Conservation (phyloP, 2,329 filamentous ascomycete genomes). For the Sphaerostilbella broomeana region DNA sequence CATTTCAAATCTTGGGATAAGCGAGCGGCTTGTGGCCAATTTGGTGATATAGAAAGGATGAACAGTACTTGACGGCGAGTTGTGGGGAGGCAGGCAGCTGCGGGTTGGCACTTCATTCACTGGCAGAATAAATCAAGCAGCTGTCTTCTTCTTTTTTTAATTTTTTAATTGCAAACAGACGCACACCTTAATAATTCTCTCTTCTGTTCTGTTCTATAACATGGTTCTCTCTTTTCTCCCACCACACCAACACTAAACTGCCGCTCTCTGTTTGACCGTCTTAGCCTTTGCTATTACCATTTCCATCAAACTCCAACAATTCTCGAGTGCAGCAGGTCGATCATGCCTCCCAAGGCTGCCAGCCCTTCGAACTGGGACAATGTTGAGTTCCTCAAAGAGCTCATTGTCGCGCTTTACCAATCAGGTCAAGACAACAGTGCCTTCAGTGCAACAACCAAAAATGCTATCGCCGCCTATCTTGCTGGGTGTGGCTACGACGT, state of each 20-base stretch:
- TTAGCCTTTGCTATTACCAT: background rate
- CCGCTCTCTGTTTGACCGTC: too few species aligned
- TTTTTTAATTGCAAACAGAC: too few species aligned
- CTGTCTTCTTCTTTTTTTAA: too few species aligned
- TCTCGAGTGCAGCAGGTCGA: background rate
- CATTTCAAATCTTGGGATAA: background rate
- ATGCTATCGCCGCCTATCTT: conserved; percentile 28
- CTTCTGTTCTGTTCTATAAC: too few species aligned
- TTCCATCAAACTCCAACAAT: background rate
- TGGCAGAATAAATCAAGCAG: too few species aligned
- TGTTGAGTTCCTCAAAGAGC: conserved; percentile 27
- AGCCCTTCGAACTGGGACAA: conserved; percentile 24
- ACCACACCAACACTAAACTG: background rate
- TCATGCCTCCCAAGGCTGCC: conserved; percentile 10
- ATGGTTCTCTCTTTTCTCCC: background rate
- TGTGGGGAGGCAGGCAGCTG: too few species aligned
- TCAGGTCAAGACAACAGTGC: conserved; percentile 21
- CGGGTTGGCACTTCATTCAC: too few species aligned
- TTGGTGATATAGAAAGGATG: too few species aligned
- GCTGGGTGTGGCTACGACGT: conserved; percentile 26
- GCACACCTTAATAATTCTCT: too few species aligned
- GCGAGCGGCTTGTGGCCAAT: too few species aligned
- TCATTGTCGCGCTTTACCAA: conserved; percentile 28
- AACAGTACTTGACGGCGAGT: too few species aligned
- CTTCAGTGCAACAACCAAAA: conserved; percentile 24